Conservation (phyloP, 768 basidiomycete genomes). For the Tylopilus plumbeoviolaceoides region DNA sequence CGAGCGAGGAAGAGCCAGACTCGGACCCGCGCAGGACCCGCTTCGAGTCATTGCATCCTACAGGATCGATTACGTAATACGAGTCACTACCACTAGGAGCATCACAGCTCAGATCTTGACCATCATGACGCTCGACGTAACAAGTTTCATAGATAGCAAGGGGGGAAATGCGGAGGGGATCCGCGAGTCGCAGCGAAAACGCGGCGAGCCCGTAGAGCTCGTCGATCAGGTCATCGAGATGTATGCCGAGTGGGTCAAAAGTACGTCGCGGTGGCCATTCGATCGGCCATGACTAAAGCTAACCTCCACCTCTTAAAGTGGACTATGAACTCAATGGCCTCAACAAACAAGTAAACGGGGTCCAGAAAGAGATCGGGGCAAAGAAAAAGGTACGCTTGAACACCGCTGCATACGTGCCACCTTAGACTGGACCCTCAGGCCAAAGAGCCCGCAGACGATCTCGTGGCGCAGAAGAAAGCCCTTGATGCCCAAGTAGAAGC, state of each 20-base stretch:
- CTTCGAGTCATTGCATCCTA: no score
- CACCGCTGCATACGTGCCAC: not conserved
- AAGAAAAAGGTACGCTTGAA: conserved; percentile 79
- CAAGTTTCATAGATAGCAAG: conserved; percentile 77
- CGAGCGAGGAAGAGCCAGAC: no score
- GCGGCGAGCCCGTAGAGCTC: conserved; percentile 83
- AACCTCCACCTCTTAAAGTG: conserved; percentile 43
- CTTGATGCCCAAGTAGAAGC: conserved; percentile 78
- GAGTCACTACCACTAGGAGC: no score
- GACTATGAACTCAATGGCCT: conserved; percentile 79
- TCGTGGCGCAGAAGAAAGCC: conserved; percentile 79
- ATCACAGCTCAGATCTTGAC: not conserved
- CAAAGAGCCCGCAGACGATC: conserved; percentile 86
- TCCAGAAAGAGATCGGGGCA: conserved; percentile 91
- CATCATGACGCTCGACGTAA: conserved; percentile 77
- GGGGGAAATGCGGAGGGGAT: conserved; percentile 92
- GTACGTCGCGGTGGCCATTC: conserved; percentile 45
- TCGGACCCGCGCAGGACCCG: no score
- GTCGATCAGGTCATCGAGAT: conserved; percentile 93
- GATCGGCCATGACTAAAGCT: not conserved
- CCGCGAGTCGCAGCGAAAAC: conserved; percentile 86
- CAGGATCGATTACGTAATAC: no score
- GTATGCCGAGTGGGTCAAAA: conserved; percentile 92
- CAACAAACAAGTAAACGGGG: conserved; percentile 78
- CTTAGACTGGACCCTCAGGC: conserved; percentile 46